Evolutionary conservation across 23 red algal species (phyloP).

Genomic region (Pyropia haitanensis): DNA sequence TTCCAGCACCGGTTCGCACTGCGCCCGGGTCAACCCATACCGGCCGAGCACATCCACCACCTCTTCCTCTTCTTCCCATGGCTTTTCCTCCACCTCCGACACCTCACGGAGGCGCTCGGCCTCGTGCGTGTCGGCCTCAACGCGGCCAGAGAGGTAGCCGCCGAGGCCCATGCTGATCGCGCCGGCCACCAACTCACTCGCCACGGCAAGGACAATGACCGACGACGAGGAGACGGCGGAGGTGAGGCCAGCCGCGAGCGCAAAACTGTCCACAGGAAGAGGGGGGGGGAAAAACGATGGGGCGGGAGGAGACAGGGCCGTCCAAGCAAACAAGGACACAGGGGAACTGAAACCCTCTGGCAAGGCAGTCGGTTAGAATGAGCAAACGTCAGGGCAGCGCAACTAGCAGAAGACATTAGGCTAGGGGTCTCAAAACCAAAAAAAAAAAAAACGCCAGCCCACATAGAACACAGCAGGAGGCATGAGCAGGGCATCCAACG

Average conservation of each 20-base stretch:
- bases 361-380: too few species aligned
- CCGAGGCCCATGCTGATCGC: slow-evolving; percentile 51
- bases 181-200: slow-evolving; percentile 12
- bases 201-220: slow-evolving; percentile 32
- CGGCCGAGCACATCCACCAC: slow-evolving; percentile 41
- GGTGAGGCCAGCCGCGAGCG: slow-evolving; percentile 14
- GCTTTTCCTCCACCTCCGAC: slow-evolving; percentile 19
- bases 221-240: slow-evolving; percentile 5
- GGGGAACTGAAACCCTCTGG: too few species aligned
- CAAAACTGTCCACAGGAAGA: not conserved
- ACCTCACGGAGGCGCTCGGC: slow-evolving; percentile 27
- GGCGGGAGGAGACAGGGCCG: too few species aligned
- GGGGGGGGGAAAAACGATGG: too few species aligned
- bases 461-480: too few species aligned
- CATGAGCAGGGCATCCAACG: too few species aligned
- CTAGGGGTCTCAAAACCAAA: too few species aligned
- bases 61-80: slow-evolving; percentile 27
- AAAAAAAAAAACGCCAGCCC: too few species aligned
- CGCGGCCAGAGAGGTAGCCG: slow-evolving; percentile 34
- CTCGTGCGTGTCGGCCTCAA: slow-evolving; percentile 24
- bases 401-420: too few species aligned
- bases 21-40: slow-evolving; percentile 14
- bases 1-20: slow-evolving; percentile 17
- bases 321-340: too few species aligned
- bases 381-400: too few species aligned